Evolutionary conservation across 1,284 basidiomycete genomes (phyloP).

Genomic region (Ganoderma boninense): DNA sequence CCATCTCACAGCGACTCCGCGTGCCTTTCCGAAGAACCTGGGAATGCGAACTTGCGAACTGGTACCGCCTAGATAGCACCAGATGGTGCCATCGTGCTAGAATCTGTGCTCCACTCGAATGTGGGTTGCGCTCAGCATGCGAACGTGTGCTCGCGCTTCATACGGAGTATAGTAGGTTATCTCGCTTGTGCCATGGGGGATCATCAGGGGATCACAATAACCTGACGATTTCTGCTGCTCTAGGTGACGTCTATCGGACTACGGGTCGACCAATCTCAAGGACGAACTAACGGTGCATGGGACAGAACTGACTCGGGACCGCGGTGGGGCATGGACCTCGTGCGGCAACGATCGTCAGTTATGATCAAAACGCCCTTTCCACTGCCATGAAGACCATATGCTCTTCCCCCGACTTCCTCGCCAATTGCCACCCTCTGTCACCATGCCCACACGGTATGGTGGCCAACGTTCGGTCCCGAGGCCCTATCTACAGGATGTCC

Average conservation of each 20-base stretch:
- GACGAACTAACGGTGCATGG: background rate
- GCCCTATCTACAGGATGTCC: background rate
- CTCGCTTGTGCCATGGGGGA: background rate
- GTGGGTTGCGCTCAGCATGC: background rate
- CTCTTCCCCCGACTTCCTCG: background rate
- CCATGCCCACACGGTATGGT: background rate
- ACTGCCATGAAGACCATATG: background rate
- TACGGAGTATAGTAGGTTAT: background rate
- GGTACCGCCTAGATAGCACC: background rate
- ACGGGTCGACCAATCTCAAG: background rate
- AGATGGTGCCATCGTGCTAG: background rate
- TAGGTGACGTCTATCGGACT: background rate
- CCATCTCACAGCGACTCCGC: background rate
- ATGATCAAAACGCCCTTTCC: background rate
- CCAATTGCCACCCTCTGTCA: background rate
- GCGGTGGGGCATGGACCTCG: background rate
- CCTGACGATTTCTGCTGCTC: background rate
- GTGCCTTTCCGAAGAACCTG: too few relatives aligned
- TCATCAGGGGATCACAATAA: background rate
- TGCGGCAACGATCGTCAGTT: background rate
- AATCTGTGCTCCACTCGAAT: background rate
- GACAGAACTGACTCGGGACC: background rate
- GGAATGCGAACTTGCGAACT: too few relatives aligned
- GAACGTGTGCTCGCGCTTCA: background rate
- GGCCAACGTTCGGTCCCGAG: background rate